A percentile compares a stretch with the other conserved stretches of the same genome.
phyloP scores from a whole-genome alignment of 495 filamentous ascomycete species.

The Podospora anserina region DNA sequence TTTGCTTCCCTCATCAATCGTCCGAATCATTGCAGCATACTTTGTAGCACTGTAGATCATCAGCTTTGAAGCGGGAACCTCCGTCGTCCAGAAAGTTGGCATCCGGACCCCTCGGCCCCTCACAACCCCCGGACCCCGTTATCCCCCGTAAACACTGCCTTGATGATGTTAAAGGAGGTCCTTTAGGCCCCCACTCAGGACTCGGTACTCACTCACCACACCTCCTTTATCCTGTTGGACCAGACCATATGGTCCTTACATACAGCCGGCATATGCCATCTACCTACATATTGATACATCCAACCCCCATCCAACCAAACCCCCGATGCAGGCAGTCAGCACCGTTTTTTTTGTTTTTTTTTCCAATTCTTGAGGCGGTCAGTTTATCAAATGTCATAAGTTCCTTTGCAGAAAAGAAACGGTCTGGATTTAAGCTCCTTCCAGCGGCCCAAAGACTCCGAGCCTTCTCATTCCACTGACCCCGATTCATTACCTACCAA shows the following conservation, averaged over 20 bases:
- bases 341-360: neutral
- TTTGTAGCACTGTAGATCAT: too few relatives aligned
- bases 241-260: neutral
- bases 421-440: neutral
- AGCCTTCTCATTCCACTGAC: neutral
- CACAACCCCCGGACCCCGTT: too few relatives aligned
- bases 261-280: neutral
- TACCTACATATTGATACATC: neutral
- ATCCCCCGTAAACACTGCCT: too few relatives aligned
- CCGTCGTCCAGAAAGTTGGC: too few relatives aligned
- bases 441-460: neutral
- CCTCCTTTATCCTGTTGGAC: neutral
- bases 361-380: neutral
- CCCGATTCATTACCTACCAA: too few relatives aligned
- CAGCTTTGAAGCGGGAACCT: too few relatives aligned
- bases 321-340: neutral
- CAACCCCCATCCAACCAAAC: neutral
- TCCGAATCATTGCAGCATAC: too few relatives aligned
- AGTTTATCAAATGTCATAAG: neutral
- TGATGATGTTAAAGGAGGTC: neutral
- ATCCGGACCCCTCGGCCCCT: too few relatives aligned
- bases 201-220: neutral
- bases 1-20: too few relatives aligned
- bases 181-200: slow-evolving; percentile 1
- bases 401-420: too few relatives aligned